Evolutionary conservation across 1,139 yeast genomes (phyloP).

Genomic region (Yamadazyma songkhlaensis): DNA sequence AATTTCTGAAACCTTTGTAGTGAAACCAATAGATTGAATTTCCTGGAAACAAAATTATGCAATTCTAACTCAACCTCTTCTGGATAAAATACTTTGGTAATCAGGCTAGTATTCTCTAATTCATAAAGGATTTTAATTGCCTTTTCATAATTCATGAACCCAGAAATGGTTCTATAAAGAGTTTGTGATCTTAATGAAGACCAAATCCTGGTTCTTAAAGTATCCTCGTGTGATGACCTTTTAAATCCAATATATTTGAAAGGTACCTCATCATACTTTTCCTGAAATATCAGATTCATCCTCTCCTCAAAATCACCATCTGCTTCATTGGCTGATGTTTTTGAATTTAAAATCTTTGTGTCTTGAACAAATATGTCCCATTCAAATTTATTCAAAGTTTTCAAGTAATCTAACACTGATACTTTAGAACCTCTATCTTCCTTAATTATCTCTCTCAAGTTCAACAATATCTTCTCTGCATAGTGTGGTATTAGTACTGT

Average conservation of each 20-base stretch:
- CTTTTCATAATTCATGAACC: slow-evolving; percentile 66
- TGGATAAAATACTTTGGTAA: slow-evolving; percentile 20
- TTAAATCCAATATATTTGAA: slow-evolving; percentile 71
- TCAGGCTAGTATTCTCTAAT: slow-evolving; percentile 44
- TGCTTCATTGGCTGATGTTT: slow-evolving; percentile 3
- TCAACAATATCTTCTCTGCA: slow-evolving; percentile 67
- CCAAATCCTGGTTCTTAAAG: slow-evolving; percentile 75
- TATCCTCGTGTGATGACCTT: slow-evolving; percentile 56
- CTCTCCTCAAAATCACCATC: background rate
- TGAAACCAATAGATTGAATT: slow-evolving; percentile 66
- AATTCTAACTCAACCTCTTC: slow-evolving; percentile 40
- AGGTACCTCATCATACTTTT: slow-evolving; percentile 57
- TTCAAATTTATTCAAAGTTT: slow-evolving; percentile 64
- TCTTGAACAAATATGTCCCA: slow-evolving; percentile 78
- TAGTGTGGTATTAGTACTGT: slow-evolving; percentile 88
- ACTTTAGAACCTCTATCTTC: slow-evolving; percentile 59
- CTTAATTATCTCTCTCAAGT: slow-evolving; percentile 64
- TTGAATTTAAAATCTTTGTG: slow-evolving; percentile 40
- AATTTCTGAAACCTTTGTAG: slow-evolving; percentile 65
- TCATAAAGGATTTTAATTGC: slow-evolving; percentile 67
- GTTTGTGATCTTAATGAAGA: slow-evolving; percentile 79
- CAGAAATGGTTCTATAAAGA: slow-evolving; percentile 71
- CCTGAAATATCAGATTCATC: slow-evolving; percentile 1
- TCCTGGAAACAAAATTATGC: slow-evolving; percentile 55
- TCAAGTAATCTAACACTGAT: slow-evolving; percentile 71